Base-by-base conservation (phyloP, 306 rosid species). In the Pyrus pyrifolia region DNA sequence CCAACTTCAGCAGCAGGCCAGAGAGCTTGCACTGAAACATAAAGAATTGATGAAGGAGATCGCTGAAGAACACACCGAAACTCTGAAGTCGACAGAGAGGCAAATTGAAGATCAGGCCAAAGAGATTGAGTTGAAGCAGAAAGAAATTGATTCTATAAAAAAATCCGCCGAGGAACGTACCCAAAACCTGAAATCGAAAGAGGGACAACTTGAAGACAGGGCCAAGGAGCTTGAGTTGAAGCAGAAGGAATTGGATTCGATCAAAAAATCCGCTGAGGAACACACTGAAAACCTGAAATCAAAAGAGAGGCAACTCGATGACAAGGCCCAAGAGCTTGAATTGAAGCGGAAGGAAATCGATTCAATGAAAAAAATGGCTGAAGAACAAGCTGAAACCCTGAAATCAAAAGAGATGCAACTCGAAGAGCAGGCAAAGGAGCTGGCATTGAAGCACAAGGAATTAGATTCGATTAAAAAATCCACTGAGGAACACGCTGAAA, bases 71-170 rank as follows among this genome's bases (percentile, higher is more conserved):
- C 55, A 51, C 3, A 2, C 3, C 3, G 7, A 51, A 51, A 51
- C 21, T 2, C 21, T 51, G 55, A 66, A 79, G 45, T 75, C 61
- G 64, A 78, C 72, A 44, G 81, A 74, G 71, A 82, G 61, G 60
- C 77, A 73, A 31, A 19, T 74, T 22, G 81, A 81, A 49, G 73
- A 49, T 46, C 59, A 52, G 44, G 61, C 25, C 33, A 81, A 3
- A 59, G 76, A 84, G 68, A 65, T 83, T 53, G 78, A 77, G 18
- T 70, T n/a, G 19, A 72, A 45, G 31, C 81, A 69, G 75, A 81
- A 42, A 67, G 84, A 79, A 46, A 55, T 27, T 64, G 74, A 73
- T 70, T 68, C 68, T 6, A 27, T 80, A 2, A 69, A 49, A 65
- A 73, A 68, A 38, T 52, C 83, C 59, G 29, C 75, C 3, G 78